Evolutionary conservation across 148 eudicot species (phyloP), one percentile per base, ranked within the genome.

Genomic region (Chenopodium suecicum): DNA sequence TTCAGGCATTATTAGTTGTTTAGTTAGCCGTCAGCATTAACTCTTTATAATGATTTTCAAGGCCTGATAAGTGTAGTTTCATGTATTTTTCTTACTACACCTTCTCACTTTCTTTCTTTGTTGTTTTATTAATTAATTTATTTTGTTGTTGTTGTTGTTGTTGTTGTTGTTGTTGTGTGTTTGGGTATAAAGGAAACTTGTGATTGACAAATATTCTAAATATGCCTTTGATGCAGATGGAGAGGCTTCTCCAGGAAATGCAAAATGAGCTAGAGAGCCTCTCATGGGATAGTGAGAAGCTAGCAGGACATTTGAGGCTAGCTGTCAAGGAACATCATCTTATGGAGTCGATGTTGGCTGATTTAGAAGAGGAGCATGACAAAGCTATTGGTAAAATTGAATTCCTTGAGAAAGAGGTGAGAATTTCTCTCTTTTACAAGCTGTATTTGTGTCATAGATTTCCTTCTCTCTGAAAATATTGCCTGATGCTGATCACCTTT

Each of bases 291-390:
- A 86, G 82, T 54, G 89, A 90, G 84, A 88, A 86, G 74, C 88
- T 93, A 64, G 86, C 87, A 77, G 88, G 85, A 66, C 86, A 83
- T 73, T 76, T 89, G 46, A 83, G 81, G 70, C 50, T 83, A 75
- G 90, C 90, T 25, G 77, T 82, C 77, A 92, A 89, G 87, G 95
- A 95, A 70, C 83, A 77, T 31, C 83, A 80, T 44, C 79, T 86
- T 85, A 77, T 91, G 88, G 91, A 93, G 78, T 82, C 84, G 16
- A 86, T 93, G 88, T 82, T 93, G 78, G 82, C 85, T 74, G 96
- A 95, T 83, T 76, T 93, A 81, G 98, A 93, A 87, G 92, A 90
- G 25, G 94, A 95, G 80, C 97, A 95, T 70, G 96, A 92, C 46
- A 86, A 88, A 79, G 93, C 98, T 66, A 90, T 93, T 76, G 69